phyloP scores from a whole-genome alignment of 106 monocot species.

The Hemerocallis citrina region DNA sequence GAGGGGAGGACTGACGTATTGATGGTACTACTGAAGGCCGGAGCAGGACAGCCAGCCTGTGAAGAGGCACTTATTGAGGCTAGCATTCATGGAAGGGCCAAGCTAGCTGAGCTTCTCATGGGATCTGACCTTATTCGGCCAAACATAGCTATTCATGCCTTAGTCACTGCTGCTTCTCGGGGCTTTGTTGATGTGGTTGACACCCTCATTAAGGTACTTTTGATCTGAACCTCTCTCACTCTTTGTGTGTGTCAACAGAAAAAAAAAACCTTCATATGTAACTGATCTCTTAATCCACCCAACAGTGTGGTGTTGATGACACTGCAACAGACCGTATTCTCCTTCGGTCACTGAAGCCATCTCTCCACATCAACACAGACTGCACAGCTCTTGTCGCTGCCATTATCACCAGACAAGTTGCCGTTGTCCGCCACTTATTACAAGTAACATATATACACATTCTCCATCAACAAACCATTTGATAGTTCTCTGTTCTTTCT shows the following conservation, averaged over 20 bases:
- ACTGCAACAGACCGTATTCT: slow-evolving; percentile 54
- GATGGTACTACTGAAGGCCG: slow-evolving; percentile 54
- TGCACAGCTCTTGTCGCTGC: slow-evolving; percentile 75
- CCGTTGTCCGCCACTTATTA: slow-evolving; percentile 46
- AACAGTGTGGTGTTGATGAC: slow-evolving; percentile 69
- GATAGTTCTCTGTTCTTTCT: too few relatives aligned
- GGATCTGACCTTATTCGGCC: slow-evolving; percentile 54
- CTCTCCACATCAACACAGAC: slow-evolving; percentile 63
- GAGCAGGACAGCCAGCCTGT: slow-evolving; percentile 63
- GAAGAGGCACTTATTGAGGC: slow-evolving; percentile 82
- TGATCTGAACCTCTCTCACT: background rate
- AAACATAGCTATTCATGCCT: slow-evolving; percentile 51
- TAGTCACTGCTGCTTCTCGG: slow-evolving; percentile 47
- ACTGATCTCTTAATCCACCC: too few relatives aligned
- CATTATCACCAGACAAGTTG: slow-evolving; percentile 52
- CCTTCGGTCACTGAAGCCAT: slow-evolving; percentile 70
- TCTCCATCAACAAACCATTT: background rate
- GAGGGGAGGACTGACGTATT: slow-evolving; percentile 52
- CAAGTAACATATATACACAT: too few relatives aligned
- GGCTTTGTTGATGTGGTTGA: slow-evolving; percentile 76
- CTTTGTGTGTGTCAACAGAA: background rate
- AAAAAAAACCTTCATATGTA: background rate
- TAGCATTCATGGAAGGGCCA: slow-evolving; percentile 36
- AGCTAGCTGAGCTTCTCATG: slow-evolving; percentile 58
- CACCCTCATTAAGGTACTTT: slow-evolving; percentile 60